These are phyloP conservation scores for Penicillium sp. DNA, from an alignment of 2,329 filamentous ascomycete species.

Conservation along the genomic window DNA sequence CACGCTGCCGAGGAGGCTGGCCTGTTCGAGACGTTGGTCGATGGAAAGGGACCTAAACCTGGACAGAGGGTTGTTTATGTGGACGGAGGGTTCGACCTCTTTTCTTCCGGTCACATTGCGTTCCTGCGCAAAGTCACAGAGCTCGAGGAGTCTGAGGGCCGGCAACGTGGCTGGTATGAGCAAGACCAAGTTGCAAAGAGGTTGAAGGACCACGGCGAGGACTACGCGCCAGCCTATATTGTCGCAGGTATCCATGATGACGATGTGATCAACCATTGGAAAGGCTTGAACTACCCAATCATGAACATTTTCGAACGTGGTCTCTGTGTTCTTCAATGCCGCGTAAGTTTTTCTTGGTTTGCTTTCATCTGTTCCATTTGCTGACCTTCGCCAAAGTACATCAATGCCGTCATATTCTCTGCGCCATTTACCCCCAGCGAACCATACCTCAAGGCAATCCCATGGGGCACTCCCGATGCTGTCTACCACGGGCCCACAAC, in stretches of 20 bases:
- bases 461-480: conserved; percentile 70
- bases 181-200: conserved; percentile 64
- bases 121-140: conserved; percentile 78
- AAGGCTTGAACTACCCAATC: conserved; percentile 97
- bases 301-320: conserved; percentile 99
- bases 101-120: conserved; percentile 95
- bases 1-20: conserved; percentile 59
- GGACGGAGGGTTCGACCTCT: conserved; percentile 94
- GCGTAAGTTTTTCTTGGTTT: conserved; percentile 54
- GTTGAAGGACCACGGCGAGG: conserved; percentile 61
- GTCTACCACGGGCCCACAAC: conserved; percentile 97
- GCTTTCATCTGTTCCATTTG: background rate
- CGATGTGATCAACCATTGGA: conserved; percentile 92
- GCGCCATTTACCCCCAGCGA: conserved; percentile 85
- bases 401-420: conserved; percentile 83
- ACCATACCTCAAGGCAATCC: conserved; percentile 72
- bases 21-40: conserved; percentile 65
- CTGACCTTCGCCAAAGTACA: conserved; percentile 58
- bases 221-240: conserved; percentile 83
- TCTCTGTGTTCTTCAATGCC: conserved; percentile 92
- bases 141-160: conserved; percentile 69
- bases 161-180: conserved; percentile 70
- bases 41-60: conserved; percentile 67
- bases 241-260: conserved; percentile 94
- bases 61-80: conserved; percentile 91